Conservation (phyloP, 1,139 yeast genomes). For the Pichia sp. region DNA sequence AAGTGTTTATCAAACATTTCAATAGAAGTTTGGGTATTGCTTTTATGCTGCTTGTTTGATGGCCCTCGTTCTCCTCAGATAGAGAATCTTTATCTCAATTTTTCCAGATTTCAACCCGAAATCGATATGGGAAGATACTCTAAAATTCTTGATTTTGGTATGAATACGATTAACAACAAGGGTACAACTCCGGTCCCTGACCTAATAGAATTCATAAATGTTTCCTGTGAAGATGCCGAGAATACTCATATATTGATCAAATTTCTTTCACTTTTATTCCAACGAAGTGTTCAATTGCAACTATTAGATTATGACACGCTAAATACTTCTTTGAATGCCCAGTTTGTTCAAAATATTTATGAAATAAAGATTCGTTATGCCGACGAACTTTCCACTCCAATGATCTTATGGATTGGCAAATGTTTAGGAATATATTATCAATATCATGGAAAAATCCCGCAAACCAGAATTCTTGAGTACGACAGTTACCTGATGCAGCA, state of each 20-base stretch:
- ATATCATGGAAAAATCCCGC: conserved; percentile 28
- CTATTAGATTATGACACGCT: background rate
- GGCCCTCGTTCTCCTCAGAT: background rate
- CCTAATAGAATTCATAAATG: conserved; percentile 7
- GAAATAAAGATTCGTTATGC: conserved; percentile 16
- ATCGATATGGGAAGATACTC: background rate
- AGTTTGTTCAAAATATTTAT: conserved; percentile 20
- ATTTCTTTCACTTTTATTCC: conserved; percentile 13
- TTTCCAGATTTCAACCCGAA: background rate
- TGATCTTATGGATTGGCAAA: conserved; percentile 41
- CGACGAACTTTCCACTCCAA: conserved; percentile 16
- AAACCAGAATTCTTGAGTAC: conserved; percentile 15
- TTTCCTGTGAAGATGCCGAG: background rate
- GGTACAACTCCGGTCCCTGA: background rate
- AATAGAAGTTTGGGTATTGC: background rate
- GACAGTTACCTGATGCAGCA: conserved; percentile 14
- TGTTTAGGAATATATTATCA: conserved; percentile 41
- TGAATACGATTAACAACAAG: background rate
- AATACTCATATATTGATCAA: conserved; percentile 4
- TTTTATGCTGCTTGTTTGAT: conserved; percentile 1
- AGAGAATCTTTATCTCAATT: background rate
- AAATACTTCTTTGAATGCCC: background rate
- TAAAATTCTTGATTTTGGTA: conserved; percentile 2
- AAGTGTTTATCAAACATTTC: background rate
- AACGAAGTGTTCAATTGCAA: background rate